phyloP scores from a whole-genome alignment of 2,329 filamentous ascomycete species.

The Clonostachys byssicola region DNA sequence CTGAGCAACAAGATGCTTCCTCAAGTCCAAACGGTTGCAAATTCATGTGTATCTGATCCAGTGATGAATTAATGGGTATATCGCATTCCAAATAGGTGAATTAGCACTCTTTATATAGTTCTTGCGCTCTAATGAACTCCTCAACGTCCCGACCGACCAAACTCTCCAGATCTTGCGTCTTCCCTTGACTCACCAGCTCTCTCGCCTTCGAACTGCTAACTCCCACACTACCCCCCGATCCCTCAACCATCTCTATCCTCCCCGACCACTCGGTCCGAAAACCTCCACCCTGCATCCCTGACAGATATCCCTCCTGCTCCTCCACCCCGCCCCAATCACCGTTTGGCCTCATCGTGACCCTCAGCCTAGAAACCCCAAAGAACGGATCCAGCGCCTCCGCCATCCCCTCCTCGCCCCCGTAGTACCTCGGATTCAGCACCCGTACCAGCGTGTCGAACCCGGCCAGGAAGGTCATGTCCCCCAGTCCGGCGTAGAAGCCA shows the following conservation, averaged over 20 bases:
- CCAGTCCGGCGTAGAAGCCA: conserved; percentile 29
- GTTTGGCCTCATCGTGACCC: conserved; percentile 60
- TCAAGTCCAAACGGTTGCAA: too few species aligned
- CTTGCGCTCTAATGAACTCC: conserved; percentile 51
- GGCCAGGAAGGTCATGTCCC: conserved; percentile 47
- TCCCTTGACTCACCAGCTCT: conserved; percentile 41
- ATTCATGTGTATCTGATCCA: too few species aligned
- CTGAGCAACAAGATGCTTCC: too few species aligned
- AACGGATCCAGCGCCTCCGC: conserved; percentile 56
- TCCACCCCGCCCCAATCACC: conserved; percentile 50
- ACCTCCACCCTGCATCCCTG: conserved; percentile 37
- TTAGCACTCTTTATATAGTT: conserved; percentile 43
- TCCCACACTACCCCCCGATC: conserved; percentile 30
- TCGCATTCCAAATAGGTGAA: too few species aligned
- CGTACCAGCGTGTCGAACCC: conserved; percentile 75
- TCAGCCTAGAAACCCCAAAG: conserved; percentile 55
- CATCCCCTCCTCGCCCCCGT: conserved; percentile 34
- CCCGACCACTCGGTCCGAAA: conserved; percentile 58
- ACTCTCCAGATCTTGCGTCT: conserved; percentile 39
- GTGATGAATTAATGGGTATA: too few species aligned
- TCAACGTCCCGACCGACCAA: conserved; percentile 55
- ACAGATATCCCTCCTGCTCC: conserved; percentile 41
- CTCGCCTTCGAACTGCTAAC: conserved; percentile 63
- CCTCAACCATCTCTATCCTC: conserved; percentile 56
- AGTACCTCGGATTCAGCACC: conserved; percentile 71